phyloP scores from a whole-genome alignment of 2,329 filamentous ascomycete genomes.

The Pseudodiploospora longispora region DNA sequence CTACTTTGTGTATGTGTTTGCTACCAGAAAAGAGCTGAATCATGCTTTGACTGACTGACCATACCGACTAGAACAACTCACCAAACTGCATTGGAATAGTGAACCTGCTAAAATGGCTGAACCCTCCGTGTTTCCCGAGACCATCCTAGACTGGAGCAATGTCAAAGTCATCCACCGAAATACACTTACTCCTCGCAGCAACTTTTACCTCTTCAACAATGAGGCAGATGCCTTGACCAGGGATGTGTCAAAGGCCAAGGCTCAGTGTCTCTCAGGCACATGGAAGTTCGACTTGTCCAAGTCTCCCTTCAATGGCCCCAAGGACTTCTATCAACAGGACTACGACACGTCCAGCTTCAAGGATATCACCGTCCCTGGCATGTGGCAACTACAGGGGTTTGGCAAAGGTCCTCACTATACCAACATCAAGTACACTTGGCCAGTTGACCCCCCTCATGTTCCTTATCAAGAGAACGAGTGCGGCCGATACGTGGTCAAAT shows the following conservation, averaged over 20 bases:
- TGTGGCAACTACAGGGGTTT: constrained; percentile 64
- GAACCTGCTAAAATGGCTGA: not conserved
- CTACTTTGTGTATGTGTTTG: too few species aligned
- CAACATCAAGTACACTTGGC: constrained; percentile 60
- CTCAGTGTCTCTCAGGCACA: constrained; percentile 39
- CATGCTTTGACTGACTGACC: too few species aligned
- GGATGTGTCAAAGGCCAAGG: constrained; percentile 30
- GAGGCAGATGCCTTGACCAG: constrained; percentile 39
- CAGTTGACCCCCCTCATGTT: constrained; percentile 57
- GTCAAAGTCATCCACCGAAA: constrained; percentile 51
- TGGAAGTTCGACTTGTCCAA: constrained; percentile 46
- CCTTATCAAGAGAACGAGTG: constrained; percentile 57
- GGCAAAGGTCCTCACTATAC: constrained; percentile 60
- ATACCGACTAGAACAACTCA: too few species aligned
- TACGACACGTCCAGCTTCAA: constrained; percentile 25
- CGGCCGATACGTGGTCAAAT: constrained; percentile 54
- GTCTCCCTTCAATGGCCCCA: constrained; percentile 38
- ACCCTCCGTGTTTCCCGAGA: constrained; percentile 11
- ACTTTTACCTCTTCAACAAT: constrained; percentile 45
- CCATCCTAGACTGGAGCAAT: constrained; percentile 53
- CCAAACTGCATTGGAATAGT: too few species aligned
- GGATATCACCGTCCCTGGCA: constrained; percentile 54
- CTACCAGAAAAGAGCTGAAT: too few species aligned
- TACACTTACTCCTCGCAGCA: constrained; percentile 46
- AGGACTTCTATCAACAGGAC: constrained; percentile 27